Conservation (phyloP, 2,329 filamentous ascomycete genomes). For the Coniochaeta pulveracea region DNA sequence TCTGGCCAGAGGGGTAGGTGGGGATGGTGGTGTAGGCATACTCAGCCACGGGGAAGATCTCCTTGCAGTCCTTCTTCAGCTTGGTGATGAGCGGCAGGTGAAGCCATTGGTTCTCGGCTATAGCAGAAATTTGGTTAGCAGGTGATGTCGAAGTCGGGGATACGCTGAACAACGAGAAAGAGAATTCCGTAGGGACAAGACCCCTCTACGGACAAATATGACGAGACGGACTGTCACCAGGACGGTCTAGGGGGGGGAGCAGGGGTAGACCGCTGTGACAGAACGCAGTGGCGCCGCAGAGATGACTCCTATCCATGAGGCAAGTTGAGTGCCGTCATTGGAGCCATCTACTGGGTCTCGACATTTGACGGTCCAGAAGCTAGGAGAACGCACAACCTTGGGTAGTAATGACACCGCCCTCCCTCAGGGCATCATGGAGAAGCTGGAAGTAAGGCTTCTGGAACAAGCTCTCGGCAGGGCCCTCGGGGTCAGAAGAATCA, state of each 20-base stretch:
- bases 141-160: neutral
- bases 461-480: constrained; percentile 92
- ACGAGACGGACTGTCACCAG: constrained; percentile 4
- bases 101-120: constrained; percentile 99
- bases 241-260: neutral
- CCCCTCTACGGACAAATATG: constrained; percentile 4
- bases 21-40: constrained; percentile 99
- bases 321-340: constrained; percentile 19
- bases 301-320: constrained; percentile 13
- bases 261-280: neutral
- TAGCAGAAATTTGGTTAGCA: constrained; percentile 10
- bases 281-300: neutral
- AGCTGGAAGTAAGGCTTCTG: constrained; percentile 98
- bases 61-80: constrained; percentile 93
- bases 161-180: no score
- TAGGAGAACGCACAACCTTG: constrained; percentile 98
- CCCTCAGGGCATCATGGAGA: constrained; percentile 75
- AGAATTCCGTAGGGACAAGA: constrained; percentile 3
- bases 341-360: constrained; percentile 14
- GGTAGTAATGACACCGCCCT: constrained; percentile 96
- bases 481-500: constrained; percentile 94
- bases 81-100: constrained; percentile 87
- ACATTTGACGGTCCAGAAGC: constrained; percentile 27
- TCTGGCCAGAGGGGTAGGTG: constrained; percentile 97
- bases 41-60: constrained; percentile 95